Conservation (phyloP, 2,329 filamentous ascomycete genomes). For the Diplodia corticola region DNA sequence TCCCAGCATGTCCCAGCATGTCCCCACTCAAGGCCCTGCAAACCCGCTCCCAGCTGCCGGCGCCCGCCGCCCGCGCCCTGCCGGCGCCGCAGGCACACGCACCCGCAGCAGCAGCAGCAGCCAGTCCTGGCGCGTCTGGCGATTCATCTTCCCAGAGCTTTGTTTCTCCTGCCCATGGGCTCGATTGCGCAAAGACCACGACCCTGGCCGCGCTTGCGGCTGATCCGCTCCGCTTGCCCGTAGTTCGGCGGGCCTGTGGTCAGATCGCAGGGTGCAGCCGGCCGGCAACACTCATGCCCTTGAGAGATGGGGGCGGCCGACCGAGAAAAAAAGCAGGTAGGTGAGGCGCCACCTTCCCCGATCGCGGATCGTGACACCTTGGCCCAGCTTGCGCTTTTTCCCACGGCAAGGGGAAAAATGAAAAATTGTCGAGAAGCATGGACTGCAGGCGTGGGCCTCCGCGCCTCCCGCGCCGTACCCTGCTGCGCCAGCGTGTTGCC, state of each 20-base stretch:
- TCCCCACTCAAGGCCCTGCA: background rate
- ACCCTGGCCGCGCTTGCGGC: constrained; percentile 9
- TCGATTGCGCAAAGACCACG: constrained; percentile 13
- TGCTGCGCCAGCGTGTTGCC: background rate
- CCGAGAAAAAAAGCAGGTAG: constrained; percentile 3
- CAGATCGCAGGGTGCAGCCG: constrained; percentile 17
- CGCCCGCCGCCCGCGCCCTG: background rate
- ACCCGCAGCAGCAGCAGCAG: background rate
- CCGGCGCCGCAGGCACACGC: background rate
- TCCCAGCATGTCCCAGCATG: no score
- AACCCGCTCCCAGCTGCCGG: background rate
- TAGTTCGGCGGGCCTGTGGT: constrained; percentile 16
- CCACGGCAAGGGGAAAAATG: background rate
- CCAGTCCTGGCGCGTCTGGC: background rate
- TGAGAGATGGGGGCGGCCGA: constrained; percentile 1
- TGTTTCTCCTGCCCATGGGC: constrained; percentile 6
- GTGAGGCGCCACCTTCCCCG: background rate
- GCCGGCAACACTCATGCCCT: background rate
- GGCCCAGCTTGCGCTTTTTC: background rate
- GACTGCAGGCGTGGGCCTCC: background rate
- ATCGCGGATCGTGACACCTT: background rate
- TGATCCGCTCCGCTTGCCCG: constrained; percentile 21
- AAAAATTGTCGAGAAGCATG: background rate
- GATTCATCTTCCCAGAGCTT: constrained; percentile 13
- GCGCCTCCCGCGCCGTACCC: background rate